These are phyloP conservation scores for Penicillium sp. DNA, from an alignment of 2,329 filamentous ascomycete genomes.

Conservation along the genomic window DNA sequence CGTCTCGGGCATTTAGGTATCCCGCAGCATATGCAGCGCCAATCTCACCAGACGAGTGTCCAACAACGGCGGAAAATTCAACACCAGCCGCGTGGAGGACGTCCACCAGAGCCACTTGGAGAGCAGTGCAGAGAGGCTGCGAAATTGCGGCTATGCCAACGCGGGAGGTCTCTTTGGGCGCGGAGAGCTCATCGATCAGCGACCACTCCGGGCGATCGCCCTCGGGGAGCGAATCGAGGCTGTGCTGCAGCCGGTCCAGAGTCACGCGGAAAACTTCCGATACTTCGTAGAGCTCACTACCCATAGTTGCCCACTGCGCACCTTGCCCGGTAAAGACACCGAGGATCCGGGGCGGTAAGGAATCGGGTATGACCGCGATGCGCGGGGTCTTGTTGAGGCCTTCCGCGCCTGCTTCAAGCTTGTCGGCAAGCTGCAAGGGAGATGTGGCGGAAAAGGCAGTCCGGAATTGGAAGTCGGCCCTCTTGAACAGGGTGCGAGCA, in stretches of 20 bases:
- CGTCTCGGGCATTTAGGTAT: conserved; percentile 37
- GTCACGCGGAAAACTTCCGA: neutral
- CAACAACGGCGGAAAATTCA: neutral
- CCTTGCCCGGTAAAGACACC: conserved; percentile 25
- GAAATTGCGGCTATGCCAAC: neutral
- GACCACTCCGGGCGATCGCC: neutral
- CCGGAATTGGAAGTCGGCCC: too few relatives aligned
- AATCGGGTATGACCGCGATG: too few relatives aligned
- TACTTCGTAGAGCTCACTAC: neutral
- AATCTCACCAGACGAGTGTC: conserved; percentile 1
- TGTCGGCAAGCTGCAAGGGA: too few relatives aligned
- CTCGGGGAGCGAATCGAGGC: neutral
- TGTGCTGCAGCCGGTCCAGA: neutral
- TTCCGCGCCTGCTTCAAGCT: too few relatives aligned
- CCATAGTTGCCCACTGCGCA: conserved; percentile 22
- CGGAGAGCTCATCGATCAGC: neutral
- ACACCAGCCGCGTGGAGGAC: neutral
- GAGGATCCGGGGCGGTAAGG: neutral
- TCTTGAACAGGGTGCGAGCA: too few relatives aligned
- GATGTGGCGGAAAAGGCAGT: too few relatives aligned
- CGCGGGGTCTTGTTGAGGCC: too few relatives aligned
- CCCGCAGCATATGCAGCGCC: conserved; percentile 50
- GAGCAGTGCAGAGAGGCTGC: neutral
- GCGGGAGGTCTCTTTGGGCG: neutral
- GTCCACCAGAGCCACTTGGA: neutral